phyloP scores from a whole-genome alignment of 495 filamentous ascomycete genomes.

The Echria macrotheca region DNA sequence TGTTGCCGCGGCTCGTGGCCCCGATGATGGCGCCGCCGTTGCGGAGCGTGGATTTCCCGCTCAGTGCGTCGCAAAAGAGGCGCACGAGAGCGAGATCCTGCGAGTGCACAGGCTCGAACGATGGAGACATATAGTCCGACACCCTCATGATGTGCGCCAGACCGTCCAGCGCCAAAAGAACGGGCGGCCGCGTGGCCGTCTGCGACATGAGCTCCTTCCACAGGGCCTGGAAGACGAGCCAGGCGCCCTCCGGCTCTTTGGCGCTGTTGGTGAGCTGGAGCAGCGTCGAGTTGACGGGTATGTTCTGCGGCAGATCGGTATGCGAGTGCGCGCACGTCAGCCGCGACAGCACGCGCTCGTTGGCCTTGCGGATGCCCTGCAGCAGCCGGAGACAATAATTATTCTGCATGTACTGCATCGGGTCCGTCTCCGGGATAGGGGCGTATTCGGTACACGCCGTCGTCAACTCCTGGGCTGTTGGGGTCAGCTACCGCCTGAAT shows the following conservation, averaged over 20 bases:
- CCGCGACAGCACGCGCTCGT: conserved; percentile 56
- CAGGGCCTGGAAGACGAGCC: conserved; percentile 75
- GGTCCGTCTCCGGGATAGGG: conserved; percentile 50
- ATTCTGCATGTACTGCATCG: conserved; percentile 67
- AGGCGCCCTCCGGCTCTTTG: conserved; percentile 68
- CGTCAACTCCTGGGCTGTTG: conserved; percentile 71
- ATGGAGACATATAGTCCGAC: conserved; percentile 63
- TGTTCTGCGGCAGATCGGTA: conserved; percentile 50
- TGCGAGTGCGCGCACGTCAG: conserved; percentile 57
- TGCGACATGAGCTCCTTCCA: conserved; percentile 64
- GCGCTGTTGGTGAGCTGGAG: conserved; percentile 63
- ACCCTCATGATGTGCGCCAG: conserved; percentile 71
- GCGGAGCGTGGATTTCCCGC: conserved; percentile 52
- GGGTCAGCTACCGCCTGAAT: too few relatives aligned
- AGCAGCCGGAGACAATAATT: conserved; percentile 68
- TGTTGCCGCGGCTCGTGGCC: conserved; percentile 63
- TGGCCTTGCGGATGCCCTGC: conserved; percentile 63
- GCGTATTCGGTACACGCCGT: conserved; percentile 74
- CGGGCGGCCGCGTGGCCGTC: conserved; percentile 63
- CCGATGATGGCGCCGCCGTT: conserved; percentile 78
- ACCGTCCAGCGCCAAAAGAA: conserved; percentile 73
- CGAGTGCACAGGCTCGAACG: conserved; percentile 72
- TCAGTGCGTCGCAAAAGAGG: conserved; percentile 67
- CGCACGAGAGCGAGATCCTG: conserved; percentile 74
- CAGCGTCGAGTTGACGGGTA: conserved; percentile 57